Evolutionary conservation across 2,329 filamentous ascomycete species (phyloP).

Genomic region (Shiraia bambusicola): DNA sequence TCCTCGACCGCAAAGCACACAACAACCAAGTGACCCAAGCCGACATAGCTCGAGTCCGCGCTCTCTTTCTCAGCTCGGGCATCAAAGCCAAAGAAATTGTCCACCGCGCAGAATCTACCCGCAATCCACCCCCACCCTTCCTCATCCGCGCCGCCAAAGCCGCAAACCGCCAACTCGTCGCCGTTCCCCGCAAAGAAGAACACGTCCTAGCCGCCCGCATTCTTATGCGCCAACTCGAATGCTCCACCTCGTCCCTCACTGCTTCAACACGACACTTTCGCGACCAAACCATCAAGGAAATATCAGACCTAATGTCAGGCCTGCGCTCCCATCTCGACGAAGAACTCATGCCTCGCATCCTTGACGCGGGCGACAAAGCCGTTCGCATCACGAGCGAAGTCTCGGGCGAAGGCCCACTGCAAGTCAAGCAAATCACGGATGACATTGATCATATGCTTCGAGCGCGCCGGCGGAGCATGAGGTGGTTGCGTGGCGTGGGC

Average conservation of each 20-base stretch:
- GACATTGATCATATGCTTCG: slow-evolving; percentile 69
- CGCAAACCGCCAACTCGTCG: slow-evolving; percentile 46
- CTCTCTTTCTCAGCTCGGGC: slow-evolving; percentile 79
- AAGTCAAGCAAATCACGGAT: slow-evolving; percentile 78
- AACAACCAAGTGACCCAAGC: slow-evolving; percentile 48
- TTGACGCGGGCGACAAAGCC: slow-evolving; percentile 71
- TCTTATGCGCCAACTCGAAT: slow-evolving; percentile 52
- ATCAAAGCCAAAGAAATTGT: slow-evolving; percentile 84
- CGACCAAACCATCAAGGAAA: slow-evolving; percentile 45
- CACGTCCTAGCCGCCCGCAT: slow-evolving; percentile 56
- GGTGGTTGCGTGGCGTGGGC: slow-evolving; percentile 72
- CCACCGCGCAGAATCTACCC: slow-evolving; percentile 59
- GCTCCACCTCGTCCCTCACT: slow-evolving; percentile 50
- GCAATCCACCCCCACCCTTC: slow-evolving; percentile 34
- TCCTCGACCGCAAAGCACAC: slow-evolving; percentile 31
- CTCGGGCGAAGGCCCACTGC: slow-evolving; percentile 72
- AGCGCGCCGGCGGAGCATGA: slow-evolving; percentile 70
- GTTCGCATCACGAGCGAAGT: slow-evolving; percentile 77
- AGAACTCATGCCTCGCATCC: slow-evolving; percentile 61
- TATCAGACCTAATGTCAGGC: slow-evolving; percentile 48
- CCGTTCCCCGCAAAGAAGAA: slow-evolving; percentile 54
- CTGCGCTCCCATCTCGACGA: slow-evolving; percentile 51
- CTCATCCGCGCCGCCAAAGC: slow-evolving; percentile 46
- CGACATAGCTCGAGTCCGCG: slow-evolving; percentile 78
- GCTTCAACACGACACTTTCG: slow-evolving; percentile 55